Evolutionary conservation across 164 flowering plant species (phyloP), one percentile per base, ranked within the genome.

Genomic region (Berberis thunbergii): DNA sequence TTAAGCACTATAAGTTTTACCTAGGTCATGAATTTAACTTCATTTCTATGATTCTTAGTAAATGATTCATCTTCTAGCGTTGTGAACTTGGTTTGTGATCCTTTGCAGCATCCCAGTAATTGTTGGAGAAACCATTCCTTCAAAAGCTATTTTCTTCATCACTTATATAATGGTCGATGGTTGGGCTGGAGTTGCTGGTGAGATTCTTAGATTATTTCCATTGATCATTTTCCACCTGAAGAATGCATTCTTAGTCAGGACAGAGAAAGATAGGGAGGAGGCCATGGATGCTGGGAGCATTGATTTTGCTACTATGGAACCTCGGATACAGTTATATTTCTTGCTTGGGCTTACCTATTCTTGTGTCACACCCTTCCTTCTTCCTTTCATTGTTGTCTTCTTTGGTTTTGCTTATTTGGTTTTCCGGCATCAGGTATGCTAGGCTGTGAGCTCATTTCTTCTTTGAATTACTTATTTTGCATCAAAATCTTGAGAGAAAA

Each of bases 81-180:
- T 38, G 8, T 56, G 7, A 44, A 38, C 26, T 61, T 12, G 10
- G 38, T 49, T 41, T 7, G 75, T 54, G 49, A 69, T 6, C 9
- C 68, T 57, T 70, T 76, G 69, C 79, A 92, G 98, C 76, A 79
- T 93, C 66, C 91, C 96, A 11, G 77, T 73, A 76, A 86, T 86
- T 41, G 57, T 86, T 66, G 98, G 97, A 1, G 87, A 78, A 49
- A 74, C 96, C 59, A 82, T 93, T 45, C 98, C 98, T 7, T 83
- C 88, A 91, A 92, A 88, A 77, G 96, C 95, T 40, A 89, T 95
- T 42, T 91, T 91, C 73, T 91, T 92, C 68, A 89, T 87, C 42
- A 80, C 94, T 2, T 88, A 88, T 61, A 78, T 83, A 59, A 89
- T 92, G 98, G 88, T 93, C 60, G 98, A 93, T 76, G 98, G 97